Conservation (phyloP, 768 basidiomycete genomes). For the Tricholoma saponaceum region DNA sequence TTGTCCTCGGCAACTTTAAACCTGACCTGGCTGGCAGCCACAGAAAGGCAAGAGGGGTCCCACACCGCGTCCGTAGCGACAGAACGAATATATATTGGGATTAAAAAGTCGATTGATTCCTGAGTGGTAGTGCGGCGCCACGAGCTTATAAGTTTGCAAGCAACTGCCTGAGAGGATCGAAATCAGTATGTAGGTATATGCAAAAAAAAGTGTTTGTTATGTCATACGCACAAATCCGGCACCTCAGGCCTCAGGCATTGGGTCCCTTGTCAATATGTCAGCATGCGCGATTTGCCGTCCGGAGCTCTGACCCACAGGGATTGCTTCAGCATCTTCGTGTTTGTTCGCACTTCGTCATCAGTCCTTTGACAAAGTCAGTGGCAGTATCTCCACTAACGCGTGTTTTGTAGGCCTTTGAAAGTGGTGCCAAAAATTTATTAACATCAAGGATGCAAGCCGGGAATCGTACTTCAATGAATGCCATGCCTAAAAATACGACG, state of each 20-base stretch:
- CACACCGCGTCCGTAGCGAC: neutral
- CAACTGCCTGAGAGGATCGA: too few species aligned
- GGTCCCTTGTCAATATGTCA: too few species aligned
- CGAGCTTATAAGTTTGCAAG: too few species aligned
- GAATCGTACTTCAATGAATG: neutral
- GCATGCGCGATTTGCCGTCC: too few species aligned
- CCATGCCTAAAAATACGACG: neutral
- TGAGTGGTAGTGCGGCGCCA: neutral
- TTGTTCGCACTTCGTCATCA: neutral
- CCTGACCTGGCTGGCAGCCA: neutral
- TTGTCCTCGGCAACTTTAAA: neutral
- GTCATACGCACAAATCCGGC: too few species aligned
- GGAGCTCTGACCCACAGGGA: too few species aligned
- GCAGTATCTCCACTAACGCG: neutral
- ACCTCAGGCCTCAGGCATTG: too few species aligned
- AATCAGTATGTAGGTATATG: too few species aligned
- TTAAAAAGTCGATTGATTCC: neutral
- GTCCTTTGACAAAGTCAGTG: neutral
- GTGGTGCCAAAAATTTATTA: neutral
- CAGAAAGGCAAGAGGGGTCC: neutral
- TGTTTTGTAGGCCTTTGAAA: neutral
- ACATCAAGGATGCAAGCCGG: neutral
- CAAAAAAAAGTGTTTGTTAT: too few species aligned
- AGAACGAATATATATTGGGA: neutral
- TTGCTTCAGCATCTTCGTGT: neutral